Percentiles rank a stretch among this genome's conserved stretches.
These are phyloP conservation scores for Solanum habrochaites DNA, from an alignment of 257 asterid genomes.

Conservation along the genomic window DNA sequence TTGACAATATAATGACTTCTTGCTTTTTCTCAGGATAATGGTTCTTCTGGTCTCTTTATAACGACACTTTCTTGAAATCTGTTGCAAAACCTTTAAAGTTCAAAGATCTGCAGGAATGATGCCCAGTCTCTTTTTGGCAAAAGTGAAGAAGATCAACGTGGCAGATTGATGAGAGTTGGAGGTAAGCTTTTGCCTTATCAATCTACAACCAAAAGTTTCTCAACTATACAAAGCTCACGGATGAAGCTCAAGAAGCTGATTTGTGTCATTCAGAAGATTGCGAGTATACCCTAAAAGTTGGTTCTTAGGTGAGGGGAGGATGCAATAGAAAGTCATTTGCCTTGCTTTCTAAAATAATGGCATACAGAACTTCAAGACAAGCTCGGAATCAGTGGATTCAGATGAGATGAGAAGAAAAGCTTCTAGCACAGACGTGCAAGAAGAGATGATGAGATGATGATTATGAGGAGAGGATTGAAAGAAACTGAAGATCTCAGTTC, in stretches of 20 bases:
- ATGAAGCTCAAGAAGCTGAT: conserved; percentile 55
- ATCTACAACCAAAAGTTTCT: conserved; percentile 10
- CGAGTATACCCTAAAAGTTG: conserved; percentile 37
- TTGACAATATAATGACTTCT: neutral
- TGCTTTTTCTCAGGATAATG: neutral
- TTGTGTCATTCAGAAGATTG: conserved; percentile 44
- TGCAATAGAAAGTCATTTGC: conserved; percentile 61
- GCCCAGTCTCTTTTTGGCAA: conserved; percentile 57
- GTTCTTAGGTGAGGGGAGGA: conserved; percentile 59
- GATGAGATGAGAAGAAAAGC: conserved; percentile 36
- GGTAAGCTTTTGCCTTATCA: conserved; percentile 38
- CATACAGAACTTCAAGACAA: conserved; percentile 29
- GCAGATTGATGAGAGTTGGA: conserved; percentile 87
- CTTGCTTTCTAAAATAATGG: conserved; percentile 45
- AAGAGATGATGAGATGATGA: conserved; percentile 26
- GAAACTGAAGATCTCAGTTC: conserved; percentile 65
- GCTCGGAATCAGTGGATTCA: conserved; percentile 21
- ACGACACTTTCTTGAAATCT: neutral
- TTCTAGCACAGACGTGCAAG: conserved; percentile 16
- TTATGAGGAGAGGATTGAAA: conserved; percentile 37
- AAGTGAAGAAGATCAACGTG: conserved; percentile 56
- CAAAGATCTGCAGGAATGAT: conserved; percentile 44
- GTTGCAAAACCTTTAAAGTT: neutral
- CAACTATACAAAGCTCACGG: conserved; percentile 51
- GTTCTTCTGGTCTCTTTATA: neutral